Evolutionary conservation across 768 basidiomycete species (phyloP).

Genomic region (Lactifluus hygrophoroides): DNA sequence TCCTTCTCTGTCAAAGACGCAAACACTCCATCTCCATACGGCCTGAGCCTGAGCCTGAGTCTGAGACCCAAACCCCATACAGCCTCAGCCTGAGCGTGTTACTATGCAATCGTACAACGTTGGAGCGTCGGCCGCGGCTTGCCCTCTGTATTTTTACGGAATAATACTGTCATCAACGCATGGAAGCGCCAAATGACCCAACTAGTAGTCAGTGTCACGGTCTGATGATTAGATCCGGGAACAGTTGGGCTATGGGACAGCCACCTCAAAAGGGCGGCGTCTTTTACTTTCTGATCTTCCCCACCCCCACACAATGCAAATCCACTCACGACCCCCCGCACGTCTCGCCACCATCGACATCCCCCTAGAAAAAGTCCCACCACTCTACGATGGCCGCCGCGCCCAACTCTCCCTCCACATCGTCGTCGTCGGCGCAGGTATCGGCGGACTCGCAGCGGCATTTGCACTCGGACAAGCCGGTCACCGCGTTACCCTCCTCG

Average conservation of each 20-base stretch:
- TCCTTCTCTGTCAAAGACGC: too few relatives aligned
- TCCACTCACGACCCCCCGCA: not conserved
- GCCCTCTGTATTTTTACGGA: too few relatives aligned
- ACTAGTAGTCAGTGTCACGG: too few relatives aligned
- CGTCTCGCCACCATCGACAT: not conserved
- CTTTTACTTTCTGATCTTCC: not conserved
- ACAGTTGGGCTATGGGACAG: too few relatives aligned
- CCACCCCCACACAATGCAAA: not conserved
- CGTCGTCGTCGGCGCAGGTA: conserved; percentile 35
- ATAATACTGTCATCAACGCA: too few relatives aligned
- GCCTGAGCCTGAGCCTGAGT: too few relatives aligned
- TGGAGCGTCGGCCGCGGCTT: too few relatives aligned
- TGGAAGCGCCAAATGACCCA: too few relatives aligned
- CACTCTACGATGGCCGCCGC: conserved; percentile 26
- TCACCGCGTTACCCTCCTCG: conserved; percentile 33
- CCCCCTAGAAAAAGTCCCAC: conserved; percentile 15
- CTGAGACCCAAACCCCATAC: too few relatives aligned
- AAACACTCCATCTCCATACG: too few relatives aligned
- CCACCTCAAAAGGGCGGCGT: not conserved
- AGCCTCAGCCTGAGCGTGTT: too few relatives aligned
- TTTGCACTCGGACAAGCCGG: conserved; percentile 33
- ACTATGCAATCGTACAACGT: too few relatives aligned
- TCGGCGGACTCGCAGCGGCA: conserved; percentile 35
- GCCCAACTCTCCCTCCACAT: conserved; percentile 31
- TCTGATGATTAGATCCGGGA: not conserved